Conservation (phyloP, 2,329 filamentous ascomycete genomes). For the Cucurbitaria berberidis region DNA sequence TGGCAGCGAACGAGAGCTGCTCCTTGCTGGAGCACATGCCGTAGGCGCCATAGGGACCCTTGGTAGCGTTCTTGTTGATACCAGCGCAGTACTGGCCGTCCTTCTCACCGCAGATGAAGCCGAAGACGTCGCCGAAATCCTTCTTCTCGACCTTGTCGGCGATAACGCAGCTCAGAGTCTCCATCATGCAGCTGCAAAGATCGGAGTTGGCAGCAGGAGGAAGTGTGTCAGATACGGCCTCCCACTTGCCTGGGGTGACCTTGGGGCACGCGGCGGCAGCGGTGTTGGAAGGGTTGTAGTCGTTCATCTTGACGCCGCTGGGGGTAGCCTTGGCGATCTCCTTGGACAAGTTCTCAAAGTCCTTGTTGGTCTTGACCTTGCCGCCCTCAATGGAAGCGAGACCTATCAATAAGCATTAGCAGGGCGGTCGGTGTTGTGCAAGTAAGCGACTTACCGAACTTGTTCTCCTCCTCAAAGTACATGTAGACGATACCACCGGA, state of each 20-base stretch:
- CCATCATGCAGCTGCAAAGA: constrained; percentile 86
- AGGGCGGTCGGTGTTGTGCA: background rate
- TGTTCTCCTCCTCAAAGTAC: constrained; percentile 91
- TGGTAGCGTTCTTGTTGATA: constrained; percentile 70
- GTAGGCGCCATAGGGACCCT: constrained; percentile 76
- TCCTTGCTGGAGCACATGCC: constrained; percentile 74
- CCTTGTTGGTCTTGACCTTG: constrained; percentile 66
- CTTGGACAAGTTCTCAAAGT: constrained; percentile 67
- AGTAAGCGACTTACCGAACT: constrained; percentile 70
- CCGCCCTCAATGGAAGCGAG: constrained; percentile 68
- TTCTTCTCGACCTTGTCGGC: constrained; percentile 60
- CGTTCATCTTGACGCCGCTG: constrained; percentile 66
- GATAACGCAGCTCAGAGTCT: constrained; percentile 73
- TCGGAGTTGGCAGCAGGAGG: constrained; percentile 80
- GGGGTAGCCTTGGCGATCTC: constrained; percentile 71
- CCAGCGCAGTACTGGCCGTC: constrained; percentile 66
- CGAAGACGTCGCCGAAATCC: constrained; percentile 73
- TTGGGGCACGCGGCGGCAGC: constrained; percentile 73
- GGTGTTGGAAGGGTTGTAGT: constrained; percentile 78
- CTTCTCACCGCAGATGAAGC: constrained; percentile 69
- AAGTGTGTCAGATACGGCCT: constrained; percentile 68
- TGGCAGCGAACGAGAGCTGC: constrained; percentile 75
- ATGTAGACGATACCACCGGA: constrained; percentile 98
- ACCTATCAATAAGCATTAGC: constrained; percentile 52
- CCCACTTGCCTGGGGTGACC: constrained; percentile 67